Evolutionary conservation across 345 rosid genomes (phyloP), one percentile per base, ranked within the genome.

Genomic region (Gossypium longicalyx): DNA sequence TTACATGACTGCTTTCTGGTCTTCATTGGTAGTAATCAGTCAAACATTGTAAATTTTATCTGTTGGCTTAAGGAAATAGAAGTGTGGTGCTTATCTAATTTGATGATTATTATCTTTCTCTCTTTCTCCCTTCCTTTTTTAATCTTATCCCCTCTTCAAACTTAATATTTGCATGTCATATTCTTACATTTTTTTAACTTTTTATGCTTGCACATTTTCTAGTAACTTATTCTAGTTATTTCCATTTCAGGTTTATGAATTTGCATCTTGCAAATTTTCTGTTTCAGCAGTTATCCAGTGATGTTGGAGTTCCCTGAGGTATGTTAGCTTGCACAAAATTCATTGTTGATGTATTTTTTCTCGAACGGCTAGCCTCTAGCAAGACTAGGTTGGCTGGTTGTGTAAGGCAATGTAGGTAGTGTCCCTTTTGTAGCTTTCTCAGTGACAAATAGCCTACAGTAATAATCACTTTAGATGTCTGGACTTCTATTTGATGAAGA

Each of bases 281-380:
- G 47, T 44, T 61, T 73, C 63, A 9, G 25, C 4, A 7, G 48
- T 48, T 12, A 51, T 61, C 34, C 49, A 8, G 0, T 34, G 10
- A 16, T 73, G 22, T 12, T 1, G 9, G 59, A 73, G 23, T 60
- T 61, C n/a, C 47, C n/a, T 73, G 76, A 62, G 76, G 76, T 73
- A 73, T 49, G 45, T 29, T 53, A 71, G 17, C 25, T 34, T 45
- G 38, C 54, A 67, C 17, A 19, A 2, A 45, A 20, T 70, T 70
- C 27, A 52, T 70, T 34, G 6, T 29, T 53, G 47, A 9, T 12
- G 17, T 49, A 13, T 5, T 34, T 34, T 5, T 34, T 34, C 7
- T 34, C 7, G 7, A 34, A 34, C 41, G 7, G 41, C 1, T 34
- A 5, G 41, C 41, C 41, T 34, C 41, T 34, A 5, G 41, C 41